These are phyloP conservation scores for Lepraria neglecta DNA, from an alignment of 495 filamentous ascomycete genomes.

Conservation along the genomic window DNA sequence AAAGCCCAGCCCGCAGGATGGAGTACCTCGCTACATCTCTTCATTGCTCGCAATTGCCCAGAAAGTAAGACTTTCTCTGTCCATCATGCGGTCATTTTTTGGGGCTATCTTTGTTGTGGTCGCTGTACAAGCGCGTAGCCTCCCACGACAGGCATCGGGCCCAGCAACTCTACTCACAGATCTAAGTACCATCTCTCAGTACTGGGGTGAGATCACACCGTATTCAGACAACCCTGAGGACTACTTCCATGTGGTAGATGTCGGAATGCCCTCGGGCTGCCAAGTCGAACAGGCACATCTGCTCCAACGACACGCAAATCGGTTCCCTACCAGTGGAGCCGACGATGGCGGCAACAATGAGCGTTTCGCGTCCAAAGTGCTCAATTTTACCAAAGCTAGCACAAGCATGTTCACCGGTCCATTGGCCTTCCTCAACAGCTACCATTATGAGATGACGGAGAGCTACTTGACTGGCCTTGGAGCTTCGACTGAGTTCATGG, in stretches of 20 bases:
- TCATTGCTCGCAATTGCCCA: neutral
- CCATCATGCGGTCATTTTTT: neutral
- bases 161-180: conserved; percentile 23
- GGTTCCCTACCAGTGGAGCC: conserved; percentile 38
- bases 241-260: conserved; percentile 40
- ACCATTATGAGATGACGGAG: conserved; percentile 42
- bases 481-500: conserved; percentile 44
- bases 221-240: conserved; percentile 39
- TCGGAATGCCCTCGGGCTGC: conserved; percentile 46
- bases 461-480: conserved; percentile 43
- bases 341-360: conserved; percentile 44
- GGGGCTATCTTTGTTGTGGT: neutral
- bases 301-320: conserved; percentile 49
- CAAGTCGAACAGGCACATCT: conserved; percentile 48
- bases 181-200: conserved; percentile 26
- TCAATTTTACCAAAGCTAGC: conserved; percentile 39
- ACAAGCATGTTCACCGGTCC: conserved; percentile 39
- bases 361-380: conserved; percentile 41
- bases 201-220: conserved; percentile 44
- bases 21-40: neutral
- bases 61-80: neutral
- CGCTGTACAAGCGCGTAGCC: neutral
- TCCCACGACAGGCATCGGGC: conserved; percentile 1
- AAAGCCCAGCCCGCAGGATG: neutral
- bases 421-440: conserved; percentile 45